phyloP scores from a whole-genome alignment of 208 protist species.

The Acanthamoeba healyi region DNA sequence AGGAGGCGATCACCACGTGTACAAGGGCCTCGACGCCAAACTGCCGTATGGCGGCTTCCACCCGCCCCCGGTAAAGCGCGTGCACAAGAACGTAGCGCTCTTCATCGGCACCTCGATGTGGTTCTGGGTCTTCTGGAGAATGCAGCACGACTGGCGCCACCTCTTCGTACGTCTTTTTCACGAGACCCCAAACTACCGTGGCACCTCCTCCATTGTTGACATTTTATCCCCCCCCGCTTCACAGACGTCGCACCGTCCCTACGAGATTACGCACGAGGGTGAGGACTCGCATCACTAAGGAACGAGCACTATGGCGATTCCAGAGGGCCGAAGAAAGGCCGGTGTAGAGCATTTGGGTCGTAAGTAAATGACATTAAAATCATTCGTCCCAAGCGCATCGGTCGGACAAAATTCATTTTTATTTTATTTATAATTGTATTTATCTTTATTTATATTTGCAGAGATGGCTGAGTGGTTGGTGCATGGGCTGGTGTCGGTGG shows the following conservation, averaged over 20 bases:
- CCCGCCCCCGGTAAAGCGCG: not conserved
- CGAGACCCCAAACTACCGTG: no score
- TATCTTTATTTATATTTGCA: no score
- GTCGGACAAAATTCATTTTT: not conserved
- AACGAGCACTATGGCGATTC: not conserved
- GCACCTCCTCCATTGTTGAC: no score
- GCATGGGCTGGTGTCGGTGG: not conserved
- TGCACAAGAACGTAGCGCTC: constrained; percentile 76
- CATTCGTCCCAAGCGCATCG: not conserved
- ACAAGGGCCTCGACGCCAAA: constrained; percentile 33
- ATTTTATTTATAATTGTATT: not conserved
- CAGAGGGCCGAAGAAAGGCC: not conserved
- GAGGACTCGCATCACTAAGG: constrained; percentile 5
- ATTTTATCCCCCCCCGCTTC: not conserved
- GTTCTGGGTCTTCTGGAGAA: constrained; percentile 83
- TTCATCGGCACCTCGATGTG: constrained; percentile 78
- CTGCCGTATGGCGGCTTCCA: constrained; percentile 24
- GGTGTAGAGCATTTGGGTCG: no score
- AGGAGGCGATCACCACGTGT: constrained; percentile 30
- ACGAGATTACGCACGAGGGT: constrained; percentile 33
- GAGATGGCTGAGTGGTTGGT: not conserved
- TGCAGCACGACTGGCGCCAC: constrained; percentile 76
- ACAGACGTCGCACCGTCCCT: constrained; percentile 41
- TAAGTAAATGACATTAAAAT: no score
- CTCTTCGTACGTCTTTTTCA: constrained; percentile 71